Evolutionary conservation across 148 eudicot genomes (phyloP), one percentile per base, ranked within the genome.

Genomic region (Pouteria glomerata): DNA sequence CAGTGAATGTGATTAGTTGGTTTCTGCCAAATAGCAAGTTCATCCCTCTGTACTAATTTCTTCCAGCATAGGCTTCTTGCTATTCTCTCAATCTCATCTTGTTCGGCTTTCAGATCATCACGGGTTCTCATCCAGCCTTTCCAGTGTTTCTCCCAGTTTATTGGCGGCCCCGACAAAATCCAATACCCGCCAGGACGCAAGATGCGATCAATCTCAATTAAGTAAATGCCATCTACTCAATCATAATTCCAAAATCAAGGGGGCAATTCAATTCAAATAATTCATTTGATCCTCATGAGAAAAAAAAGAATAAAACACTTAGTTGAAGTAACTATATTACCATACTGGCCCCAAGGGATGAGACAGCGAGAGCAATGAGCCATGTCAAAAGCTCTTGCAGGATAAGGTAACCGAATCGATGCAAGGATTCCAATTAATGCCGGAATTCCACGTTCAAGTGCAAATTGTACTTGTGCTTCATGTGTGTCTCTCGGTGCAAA

Each of bases 101-200:
- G 90, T 33, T 87, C 88, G 0, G 81, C 68, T 3, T 66, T 59
- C 60, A 87, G 71, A 39, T 87, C 88, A 27, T 82, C 78, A 24
- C 8, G 51, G 8, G 83, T 75, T 74, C 86, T 61, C 0, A 72
- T 57, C 90, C 90, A 87, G 23, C 91, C 85, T 65, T 71, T 66
- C 82, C 79, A 85, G 45, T 83, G 78, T 8, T 30, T 70, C 76
- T 81, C 65, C 90, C 90, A 86, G 37, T 79, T 79, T 63, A 89
- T 79, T 11, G 93, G 93, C 16, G 93, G 93, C 0, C 90, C 93
- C 0, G 93, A 89, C 7, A 89, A 76, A 73, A 89, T 76, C 93
- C 93, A 89, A 66, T 82, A 86, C 1, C 93, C 93, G 27, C 93
- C 93, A 0, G 90, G 90, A 6, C 90, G 72, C 16, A 89, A 73